Evolutionary conservation across 352 stramenopile genomes (phyloP).

Genomic region (Halophytophthora batemanensis): DNA sequence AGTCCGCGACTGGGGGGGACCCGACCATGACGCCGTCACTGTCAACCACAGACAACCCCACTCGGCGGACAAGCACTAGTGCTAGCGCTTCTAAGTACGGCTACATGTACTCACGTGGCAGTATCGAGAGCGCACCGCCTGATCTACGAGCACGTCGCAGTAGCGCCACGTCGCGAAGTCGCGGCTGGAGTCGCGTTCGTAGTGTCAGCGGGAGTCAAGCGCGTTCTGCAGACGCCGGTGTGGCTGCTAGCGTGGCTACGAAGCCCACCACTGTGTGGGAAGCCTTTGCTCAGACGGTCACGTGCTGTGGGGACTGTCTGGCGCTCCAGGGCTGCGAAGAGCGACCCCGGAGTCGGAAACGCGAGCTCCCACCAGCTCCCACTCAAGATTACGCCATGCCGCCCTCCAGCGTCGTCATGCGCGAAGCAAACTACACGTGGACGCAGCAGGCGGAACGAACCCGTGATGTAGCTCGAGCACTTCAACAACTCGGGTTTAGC

Average conservation of each 20-base stretch:
- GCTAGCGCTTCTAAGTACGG: conserved; percentile 16
- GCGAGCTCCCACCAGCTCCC: background rate
- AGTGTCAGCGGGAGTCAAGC: conserved; percentile 19
- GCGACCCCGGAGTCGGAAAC: background rate
- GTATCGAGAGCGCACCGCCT: conserved; percentile 13
- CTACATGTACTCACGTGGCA: conserved; percentile 43
- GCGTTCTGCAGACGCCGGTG: conserved; percentile 8
- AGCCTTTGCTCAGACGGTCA: conserved; percentile 30
- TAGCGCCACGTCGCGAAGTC: conserved; percentile 7
- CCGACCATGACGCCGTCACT: background rate
- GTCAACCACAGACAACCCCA: background rate
- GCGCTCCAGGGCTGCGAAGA: conserved; percentile 25
- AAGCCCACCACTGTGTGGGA: conserved; percentile 21
- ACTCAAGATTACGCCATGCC: too few relatives aligned
- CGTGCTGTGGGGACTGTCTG: conserved; percentile 12
- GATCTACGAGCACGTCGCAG: conserved; percentile 7
- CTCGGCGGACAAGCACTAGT: background rate
- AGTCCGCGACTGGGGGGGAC: conserved; percentile 14
- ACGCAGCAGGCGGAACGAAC: conserved; percentile 26
- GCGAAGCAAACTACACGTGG: conserved; percentile 24
- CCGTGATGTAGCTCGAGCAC: conserved; percentile 35
- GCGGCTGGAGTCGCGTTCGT: conserved; percentile 23
- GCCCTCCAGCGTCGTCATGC: background rate
- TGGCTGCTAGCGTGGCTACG: conserved; percentile 18
- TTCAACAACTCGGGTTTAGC: conserved; percentile 53